phyloP scores from a whole-genome alignment of 2,329 filamentous ascomycete genomes.

The Pseudogymnoascus sp. region DNA sequence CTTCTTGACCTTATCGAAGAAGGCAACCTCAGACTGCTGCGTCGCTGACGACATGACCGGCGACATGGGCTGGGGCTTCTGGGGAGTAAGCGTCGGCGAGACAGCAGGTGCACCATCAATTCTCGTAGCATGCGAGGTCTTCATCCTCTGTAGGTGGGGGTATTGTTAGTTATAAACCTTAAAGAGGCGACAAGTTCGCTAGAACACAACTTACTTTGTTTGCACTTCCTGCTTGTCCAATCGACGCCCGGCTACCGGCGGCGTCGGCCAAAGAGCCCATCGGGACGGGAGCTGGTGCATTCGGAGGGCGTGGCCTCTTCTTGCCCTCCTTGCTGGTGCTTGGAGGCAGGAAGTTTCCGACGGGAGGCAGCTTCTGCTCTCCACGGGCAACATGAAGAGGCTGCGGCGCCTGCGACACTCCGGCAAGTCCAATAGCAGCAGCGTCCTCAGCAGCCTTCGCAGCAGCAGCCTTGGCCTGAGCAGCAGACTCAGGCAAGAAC shows the following conservation, averaged over 20 bases:
- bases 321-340: conserved; percentile 86
- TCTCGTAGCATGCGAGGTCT: conserved; percentile 61
- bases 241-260: conserved; percentile 21
- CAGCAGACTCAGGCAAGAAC: conserved; percentile 85
- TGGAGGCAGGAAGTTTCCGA: conserved; percentile 80
- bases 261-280: conserved; percentile 20
- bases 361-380: conserved; percentile 75
- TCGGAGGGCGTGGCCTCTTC: conserved; percentile 62
- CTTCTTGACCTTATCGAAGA: conserved; percentile 96
- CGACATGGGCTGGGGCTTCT: conserved; percentile 66
- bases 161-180: conserved; percentile 4
- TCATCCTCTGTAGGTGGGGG: conserved; percentile 51
- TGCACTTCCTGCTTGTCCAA: conserved; percentile 29
- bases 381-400: conserved; percentile 37
- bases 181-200: background rate
- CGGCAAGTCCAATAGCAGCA: conserved; percentile 41
- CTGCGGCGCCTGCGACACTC: conserved; percentile 47
- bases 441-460: conserved; percentile 59
- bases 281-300: conserved; percentile 30
- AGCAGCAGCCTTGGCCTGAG: conserved; percentile 53
- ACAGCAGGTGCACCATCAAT: conserved; percentile 32
- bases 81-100: conserved; percentile 78
- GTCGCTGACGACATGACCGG: conserved; percentile 67
- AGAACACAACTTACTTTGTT: conserved; percentile 40
- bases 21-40: conserved; percentile 75